phyloP scores from a whole-genome alignment of 768 basidiomycete genomes.

The Suillus decipiens region DNA sequence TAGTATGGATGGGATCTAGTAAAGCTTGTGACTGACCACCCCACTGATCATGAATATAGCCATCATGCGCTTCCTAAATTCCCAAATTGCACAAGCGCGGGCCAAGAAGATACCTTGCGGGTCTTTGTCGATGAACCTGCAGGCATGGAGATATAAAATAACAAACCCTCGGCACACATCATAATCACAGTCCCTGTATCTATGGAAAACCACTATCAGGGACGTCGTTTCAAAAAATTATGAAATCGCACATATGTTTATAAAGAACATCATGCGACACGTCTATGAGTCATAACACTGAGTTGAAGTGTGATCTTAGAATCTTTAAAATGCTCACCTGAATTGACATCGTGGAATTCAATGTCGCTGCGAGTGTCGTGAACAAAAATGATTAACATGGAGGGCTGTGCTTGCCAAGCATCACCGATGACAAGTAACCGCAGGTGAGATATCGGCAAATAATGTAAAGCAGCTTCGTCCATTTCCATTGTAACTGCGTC shows the following conservation, averaged over 20 bases:
- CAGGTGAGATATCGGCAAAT: slow-evolving; percentile 16
- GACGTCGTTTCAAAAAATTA: background rate
- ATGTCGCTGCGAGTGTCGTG: background rate
- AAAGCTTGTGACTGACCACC: background rate
- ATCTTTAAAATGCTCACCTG: background rate
- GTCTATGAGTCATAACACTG: background rate
- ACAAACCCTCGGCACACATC: slow-evolving; percentile 7
- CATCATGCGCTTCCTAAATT: background rate
- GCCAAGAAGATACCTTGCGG: slow-evolving; percentile 1
- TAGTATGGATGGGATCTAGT: background rate
- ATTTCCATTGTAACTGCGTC: slow-evolving; percentile 5
- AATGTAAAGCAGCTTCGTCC: slow-evolving; percentile 6
- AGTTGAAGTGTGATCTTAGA: background rate
- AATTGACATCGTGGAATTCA: background rate
- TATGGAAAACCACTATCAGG: background rate
- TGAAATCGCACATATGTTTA: background rate
- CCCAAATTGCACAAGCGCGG: slow-evolving; percentile 1
- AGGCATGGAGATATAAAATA: background rate
- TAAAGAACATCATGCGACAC: background rate
- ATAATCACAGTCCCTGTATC: background rate
- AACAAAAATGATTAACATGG: background rate
- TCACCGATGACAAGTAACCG: background rate
- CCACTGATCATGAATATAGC: background rate
- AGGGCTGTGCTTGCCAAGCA: background rate
- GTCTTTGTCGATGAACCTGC: too few species aligned